Evolutionary conservation across 1,284 basidiomycete genomes (phyloP).

Genomic region (Microbotryum silenes-acaulis): DNA sequence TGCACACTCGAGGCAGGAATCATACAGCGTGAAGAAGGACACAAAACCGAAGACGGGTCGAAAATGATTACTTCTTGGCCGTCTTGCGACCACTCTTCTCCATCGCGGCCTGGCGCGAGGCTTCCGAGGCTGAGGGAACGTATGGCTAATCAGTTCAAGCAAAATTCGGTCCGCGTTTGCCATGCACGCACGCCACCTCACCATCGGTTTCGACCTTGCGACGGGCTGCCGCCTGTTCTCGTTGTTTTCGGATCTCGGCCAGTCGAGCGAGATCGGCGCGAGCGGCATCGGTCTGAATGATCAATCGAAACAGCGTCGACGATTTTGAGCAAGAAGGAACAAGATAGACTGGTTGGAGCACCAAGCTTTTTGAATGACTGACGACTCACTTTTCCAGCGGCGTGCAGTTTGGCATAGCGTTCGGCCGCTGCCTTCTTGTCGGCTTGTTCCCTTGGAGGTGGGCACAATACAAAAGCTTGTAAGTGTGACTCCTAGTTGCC

Average conservation of each 20-base stretch:
- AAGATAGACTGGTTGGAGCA: background rate
- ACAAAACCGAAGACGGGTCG: no score
- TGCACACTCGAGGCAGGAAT: no score
- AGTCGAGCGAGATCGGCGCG: slow-evolving; percentile 77
- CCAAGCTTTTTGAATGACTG: background rate
- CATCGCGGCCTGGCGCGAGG: slow-evolving; percentile 1
- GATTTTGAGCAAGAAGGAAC: background rate
- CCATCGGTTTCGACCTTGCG: slow-evolving; percentile 74
- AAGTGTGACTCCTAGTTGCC: no score
- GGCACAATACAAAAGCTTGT: background rate
- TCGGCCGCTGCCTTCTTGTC: slow-evolving; percentile 83
- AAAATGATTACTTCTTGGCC: no score
- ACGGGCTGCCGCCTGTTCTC: slow-evolving; percentile 74
- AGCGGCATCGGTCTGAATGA: slow-evolving; percentile 72
- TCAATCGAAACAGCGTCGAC: slow-evolving; percentile 49
- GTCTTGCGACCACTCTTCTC: slow-evolving; percentile 9
- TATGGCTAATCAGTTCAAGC: no score
- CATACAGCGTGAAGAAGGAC: no score
- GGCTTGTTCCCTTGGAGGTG: slow-evolving; percentile 61
- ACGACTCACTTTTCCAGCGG: slow-evolving; percentile 56
- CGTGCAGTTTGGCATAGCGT: slow-evolving; percentile 50
- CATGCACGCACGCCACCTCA: slow-evolving; percentile 26
- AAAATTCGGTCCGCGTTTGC: no score
- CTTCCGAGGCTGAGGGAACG: slow-evolving; percentile 4
- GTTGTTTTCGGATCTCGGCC: slow-evolving; percentile 72